Conservation (phyloP, 257 asterid genomes). For the Petunia secreta region DNA sequence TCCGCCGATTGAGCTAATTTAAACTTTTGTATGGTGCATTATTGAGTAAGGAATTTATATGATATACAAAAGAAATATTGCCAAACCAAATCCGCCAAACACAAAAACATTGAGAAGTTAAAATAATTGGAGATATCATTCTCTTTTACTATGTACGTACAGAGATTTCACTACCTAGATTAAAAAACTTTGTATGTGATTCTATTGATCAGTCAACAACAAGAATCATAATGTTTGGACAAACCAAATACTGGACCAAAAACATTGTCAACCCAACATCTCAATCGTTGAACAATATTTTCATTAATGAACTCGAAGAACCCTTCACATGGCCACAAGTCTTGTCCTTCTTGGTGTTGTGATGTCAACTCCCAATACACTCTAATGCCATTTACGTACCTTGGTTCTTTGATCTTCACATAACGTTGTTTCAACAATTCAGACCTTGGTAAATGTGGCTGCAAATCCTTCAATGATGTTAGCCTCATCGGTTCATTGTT, state of each 20-base stretch:
- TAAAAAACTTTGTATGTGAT: not conserved
- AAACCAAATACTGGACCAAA: not conserved
- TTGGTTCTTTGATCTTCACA: not conserved
- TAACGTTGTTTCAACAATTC: not conserved
- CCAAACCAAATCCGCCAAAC: no score
- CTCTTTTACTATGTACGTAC: not conserved
- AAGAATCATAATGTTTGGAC: not conserved
- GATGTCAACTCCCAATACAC: not conserved
- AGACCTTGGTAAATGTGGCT: not conserved
- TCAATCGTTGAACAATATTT: not conserved
- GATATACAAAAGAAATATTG: no score
- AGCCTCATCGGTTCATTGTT: not conserved
- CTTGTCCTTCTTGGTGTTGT: not conserved
- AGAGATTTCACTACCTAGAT: not conserved
- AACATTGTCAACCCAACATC: not conserved
- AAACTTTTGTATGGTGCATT: no score
- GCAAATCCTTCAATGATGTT: not conserved
- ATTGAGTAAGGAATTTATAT: no score
- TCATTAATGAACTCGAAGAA: not conserved
- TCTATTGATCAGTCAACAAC: not conserved
- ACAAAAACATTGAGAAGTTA: no score
- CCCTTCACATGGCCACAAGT: rapidly evolving
- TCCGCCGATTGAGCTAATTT: not conserved
- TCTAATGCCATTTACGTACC: not conserved
- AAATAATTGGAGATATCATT: no score